Percentiles rank a stretch among this genome's conserved stretches.
phyloP scores from a whole-genome alignment of 345 rosid genomes.

The Tarenaya hassleriana region DNA sequence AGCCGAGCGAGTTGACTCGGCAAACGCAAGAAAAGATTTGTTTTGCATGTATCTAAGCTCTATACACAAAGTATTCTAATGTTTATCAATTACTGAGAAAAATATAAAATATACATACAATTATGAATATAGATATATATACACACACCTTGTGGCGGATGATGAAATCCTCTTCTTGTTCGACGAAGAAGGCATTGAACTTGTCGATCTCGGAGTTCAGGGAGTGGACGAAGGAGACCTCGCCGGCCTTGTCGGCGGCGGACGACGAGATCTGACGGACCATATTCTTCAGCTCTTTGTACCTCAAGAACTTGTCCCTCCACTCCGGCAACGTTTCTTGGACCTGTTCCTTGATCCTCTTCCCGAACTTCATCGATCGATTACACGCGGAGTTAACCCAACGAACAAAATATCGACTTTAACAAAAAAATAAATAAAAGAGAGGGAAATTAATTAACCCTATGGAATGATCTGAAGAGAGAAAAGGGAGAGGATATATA shows the following conservation, averaged over 20 bases:
- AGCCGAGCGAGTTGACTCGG: slow-evolving; percentile 4
- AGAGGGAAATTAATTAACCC: not conserved
- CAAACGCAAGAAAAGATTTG: not conserved
- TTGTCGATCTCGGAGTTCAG: slow-evolving; percentile 76
- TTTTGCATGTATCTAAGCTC: too few relatives aligned
- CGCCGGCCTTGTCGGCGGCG: slow-evolving; percentile 25
- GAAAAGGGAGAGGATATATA: slow-evolving; percentile 16
- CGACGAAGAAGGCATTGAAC: slow-evolving; percentile 76
- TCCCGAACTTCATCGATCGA: slow-evolving; percentile 79
- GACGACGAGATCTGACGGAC: slow-evolving; percentile 40
- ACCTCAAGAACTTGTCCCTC: slow-evolving; percentile 67
- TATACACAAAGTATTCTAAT: too few relatives aligned
- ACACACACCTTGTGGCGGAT: slow-evolving; percentile 59
- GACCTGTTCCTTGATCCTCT: slow-evolving; percentile 71
- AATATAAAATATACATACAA: not conserved
- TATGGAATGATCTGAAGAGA: slow-evolving; percentile 13
- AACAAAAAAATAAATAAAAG: not conserved
- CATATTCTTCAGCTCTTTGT: slow-evolving; percentile 74
- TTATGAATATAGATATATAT: not conserved
- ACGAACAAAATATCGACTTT: not conserved
- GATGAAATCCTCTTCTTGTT: slow-evolving; percentile 88
- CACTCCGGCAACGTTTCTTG: slow-evolving; percentile 73
- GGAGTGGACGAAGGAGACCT: slow-evolving; percentile 54
- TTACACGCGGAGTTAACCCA: too few relatives aligned
- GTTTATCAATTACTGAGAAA: too few relatives aligned